phyloP scores from a whole-genome alignment of 2,329 filamentous ascomycete genomes.

The Botryotinia narcissicola region DNA sequence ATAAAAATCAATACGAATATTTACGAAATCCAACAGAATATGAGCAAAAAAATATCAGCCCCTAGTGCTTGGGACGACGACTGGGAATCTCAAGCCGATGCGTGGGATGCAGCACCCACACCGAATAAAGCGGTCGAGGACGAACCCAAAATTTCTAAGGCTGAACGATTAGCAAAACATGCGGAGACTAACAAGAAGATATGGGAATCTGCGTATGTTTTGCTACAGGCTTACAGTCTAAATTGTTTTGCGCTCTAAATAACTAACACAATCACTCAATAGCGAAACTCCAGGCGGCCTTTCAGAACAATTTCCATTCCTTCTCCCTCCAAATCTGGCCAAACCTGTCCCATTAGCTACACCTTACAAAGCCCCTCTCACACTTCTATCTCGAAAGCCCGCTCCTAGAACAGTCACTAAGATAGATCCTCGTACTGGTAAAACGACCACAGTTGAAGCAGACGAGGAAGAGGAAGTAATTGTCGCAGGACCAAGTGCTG shows the following conservation, averaged over 20 bases:
- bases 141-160: slow-evolving; percentile 56
- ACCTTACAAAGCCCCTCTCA: slow-evolving; percentile 79
- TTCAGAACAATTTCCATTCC: slow-evolving; percentile 62
- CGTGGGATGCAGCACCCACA: slow-evolving; percentile 36
- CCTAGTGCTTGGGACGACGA: slow-evolving; percentile 87
- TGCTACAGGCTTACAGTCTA: neutral
- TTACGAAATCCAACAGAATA: neutral
- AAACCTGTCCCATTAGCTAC: slow-evolving; percentile 54
- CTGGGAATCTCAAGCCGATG: slow-evolving; percentile 79
- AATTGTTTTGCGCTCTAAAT: neutral
- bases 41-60: slow-evolving; percentile 46
- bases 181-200: slow-evolving; percentile 79
- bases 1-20: neutral
- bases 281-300: slow-evolving; percentile 69
- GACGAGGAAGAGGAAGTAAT: slow-evolving; percentile 66
- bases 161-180: slow-evolving; percentile 77
- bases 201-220: slow-evolving; percentile 80
- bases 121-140: slow-evolving; percentile 28
- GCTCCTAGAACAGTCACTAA: slow-evolving; percentile 56
- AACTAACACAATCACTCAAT: neutral
- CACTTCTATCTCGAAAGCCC: slow-evolving; percentile 81
- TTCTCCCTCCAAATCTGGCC: slow-evolving; percentile 38
- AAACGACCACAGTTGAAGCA: slow-evolving; percentile 48
- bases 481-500: slow-evolving; percentile 63
- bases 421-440: slow-evolving; percentile 52